Evolutionary conservation across 2,329 filamentous ascomycete genomes (phyloP), one percentile per base, ranked within the genome.

Genomic region (Pestalotiopsis sp.): DNA sequence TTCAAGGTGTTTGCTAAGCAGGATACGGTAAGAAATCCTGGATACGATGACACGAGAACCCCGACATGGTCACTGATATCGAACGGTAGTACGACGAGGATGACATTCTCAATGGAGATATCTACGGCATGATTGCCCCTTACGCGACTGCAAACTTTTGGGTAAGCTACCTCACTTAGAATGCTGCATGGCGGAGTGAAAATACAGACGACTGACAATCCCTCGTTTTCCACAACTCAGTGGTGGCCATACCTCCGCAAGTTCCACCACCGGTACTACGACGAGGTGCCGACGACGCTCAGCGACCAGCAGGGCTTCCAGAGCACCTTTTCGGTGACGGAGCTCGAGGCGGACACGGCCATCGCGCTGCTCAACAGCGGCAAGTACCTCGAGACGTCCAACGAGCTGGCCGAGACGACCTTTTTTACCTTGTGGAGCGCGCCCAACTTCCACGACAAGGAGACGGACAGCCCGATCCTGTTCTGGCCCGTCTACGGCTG

Each of bases 211-310:
- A 23, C 61, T 49, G 13, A 57, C 14, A 13, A 17, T 56, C 23
- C 14, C 52, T 25, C 23, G n/a, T 20, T 9, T 62, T 41, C 65
- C 9, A 4, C 31, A 36, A 45, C 45, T 20, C 41, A 84, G 83
- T 86, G 84, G 84, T 86, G 84, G 84, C 84, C 84, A 1, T 84
- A 83, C 73, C 80, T 83, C 69, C 78, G 75, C 70, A 85, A 85
- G 73, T 86, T 87, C 74, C 84, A 86, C 75, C 83, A 83, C 76
- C 80, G 84, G n/a, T 86, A 85, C 76, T 87, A 87, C 73, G 83
- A 86, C 72, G 74, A 80, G n/a, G 78, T 86, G 3, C 77, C 80
- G 0, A 70, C 74, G n/a, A 77, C 79, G 56, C 76, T 77, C 12
- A 82, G 79, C 65, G 71, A 76, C 45, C 84, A 86, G 70, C 73